Evolutionary conservation across 2,329 filamentous ascomycete genomes (phyloP).

Genomic region (Aspergillus floridensis): DNA sequence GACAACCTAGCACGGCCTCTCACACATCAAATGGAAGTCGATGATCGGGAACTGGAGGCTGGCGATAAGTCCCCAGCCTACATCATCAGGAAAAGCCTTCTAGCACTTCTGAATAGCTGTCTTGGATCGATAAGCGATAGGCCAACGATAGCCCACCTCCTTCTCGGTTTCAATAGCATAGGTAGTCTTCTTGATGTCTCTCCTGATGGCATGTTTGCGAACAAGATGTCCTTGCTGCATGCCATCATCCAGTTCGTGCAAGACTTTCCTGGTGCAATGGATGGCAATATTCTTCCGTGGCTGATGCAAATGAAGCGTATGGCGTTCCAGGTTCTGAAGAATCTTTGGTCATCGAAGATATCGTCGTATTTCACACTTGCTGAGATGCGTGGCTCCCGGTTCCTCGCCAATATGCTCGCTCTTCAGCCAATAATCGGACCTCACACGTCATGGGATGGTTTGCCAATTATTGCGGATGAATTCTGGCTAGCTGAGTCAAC

Average conservation of each 20-base stretch:
- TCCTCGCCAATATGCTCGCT: conserved; percentile 74
- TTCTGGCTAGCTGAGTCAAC: conserved; percentile 70
- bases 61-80: conserved; percentile 70
- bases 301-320: conserved; percentile 67
- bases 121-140: conserved; percentile 70
- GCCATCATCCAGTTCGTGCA: conserved; percentile 70
- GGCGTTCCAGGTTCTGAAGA: conserved; percentile 69
- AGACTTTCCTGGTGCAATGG: conserved; percentile 64
- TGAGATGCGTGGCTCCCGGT: conserved; percentile 75
- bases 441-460: conserved; percentile 70
- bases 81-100: conserved; percentile 75
- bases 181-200: conserved; percentile 68
- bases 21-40: conserved; percentile 62
- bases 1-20: conserved; percentile 76
- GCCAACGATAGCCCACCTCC: conserved; percentile 83
- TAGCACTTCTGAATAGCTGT: conserved; percentile 82
- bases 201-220: conserved; percentile 67
- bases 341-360: conserved; percentile 79
- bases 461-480: conserved; percentile 57
- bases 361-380: conserved; percentile 72
- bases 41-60: conserved; percentile 69
- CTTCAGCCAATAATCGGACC: conserved; percentile 69
- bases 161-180: conserved; percentile 82
- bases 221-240: conserved; percentile 77
- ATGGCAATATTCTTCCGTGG: conserved; percentile 63